Conservation (phyloP, 257 asterid species). For the Anisodus acutangulus region DNA sequence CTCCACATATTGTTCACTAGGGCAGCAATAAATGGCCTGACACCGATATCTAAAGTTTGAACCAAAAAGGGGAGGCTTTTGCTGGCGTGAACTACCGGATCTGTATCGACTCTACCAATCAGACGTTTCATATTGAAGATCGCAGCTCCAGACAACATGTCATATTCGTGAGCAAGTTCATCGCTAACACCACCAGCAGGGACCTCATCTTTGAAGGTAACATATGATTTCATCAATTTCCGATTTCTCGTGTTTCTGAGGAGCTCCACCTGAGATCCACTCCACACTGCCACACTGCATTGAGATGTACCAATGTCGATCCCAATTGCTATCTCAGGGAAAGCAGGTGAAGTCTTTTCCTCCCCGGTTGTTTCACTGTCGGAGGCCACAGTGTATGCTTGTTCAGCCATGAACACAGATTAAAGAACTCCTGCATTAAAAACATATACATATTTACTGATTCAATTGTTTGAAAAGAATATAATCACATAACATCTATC, state of each 20-base stretch:
- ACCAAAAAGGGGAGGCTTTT: conserved; percentile 85
- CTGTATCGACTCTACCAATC: conserved; percentile 80
- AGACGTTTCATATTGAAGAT: conserved; percentile 82
- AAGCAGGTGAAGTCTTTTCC: conserved; percentile 56
- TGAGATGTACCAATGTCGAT: conserved; percentile 92
- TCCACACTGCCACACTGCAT: conserved; percentile 84
- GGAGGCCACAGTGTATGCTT: conserved; percentile 79
- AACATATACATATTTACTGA: not conserved
- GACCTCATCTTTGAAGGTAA: conserved; percentile 66
- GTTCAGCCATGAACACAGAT: conserved; percentile 65
- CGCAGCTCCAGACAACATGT: conserved; percentile 77
- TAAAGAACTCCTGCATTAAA: conserved; percentile 32
- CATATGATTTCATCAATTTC: conserved; percentile 65
- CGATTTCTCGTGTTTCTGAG: conserved; percentile 69
- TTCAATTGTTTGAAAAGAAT: not conserved
- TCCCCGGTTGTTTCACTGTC: conserved; percentile 85
- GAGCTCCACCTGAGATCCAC: conserved; percentile 71
- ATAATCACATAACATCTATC: not conserved
- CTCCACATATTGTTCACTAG: conserved; percentile 81
- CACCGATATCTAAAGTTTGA: conserved; percentile 75
- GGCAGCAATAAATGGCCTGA: conserved; percentile 81
- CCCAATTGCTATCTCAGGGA: conserved; percentile 72
- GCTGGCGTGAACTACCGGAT: conserved; percentile 76
- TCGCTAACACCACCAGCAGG: conserved; percentile 77
- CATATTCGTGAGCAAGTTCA: conserved; percentile 70